These are phyloP conservation scores for Pleomassaria siparia DNA, from an alignment of 2,329 filamentous ascomycete species.

Conservation along the genomic window DNA sequence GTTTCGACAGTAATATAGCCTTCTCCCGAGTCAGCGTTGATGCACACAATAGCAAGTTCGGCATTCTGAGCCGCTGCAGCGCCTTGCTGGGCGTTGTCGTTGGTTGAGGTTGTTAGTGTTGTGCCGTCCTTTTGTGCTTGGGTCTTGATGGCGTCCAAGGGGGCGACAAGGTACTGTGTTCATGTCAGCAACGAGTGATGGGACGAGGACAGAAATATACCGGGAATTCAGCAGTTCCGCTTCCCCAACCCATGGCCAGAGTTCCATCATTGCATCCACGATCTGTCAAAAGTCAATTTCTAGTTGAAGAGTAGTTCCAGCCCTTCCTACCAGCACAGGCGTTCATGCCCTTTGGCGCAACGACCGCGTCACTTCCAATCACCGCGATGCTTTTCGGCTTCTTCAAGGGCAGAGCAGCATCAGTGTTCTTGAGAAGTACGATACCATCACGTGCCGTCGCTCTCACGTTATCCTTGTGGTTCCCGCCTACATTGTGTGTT, in stretches of 20 bases:
- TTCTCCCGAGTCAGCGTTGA: constrained; percentile 52
- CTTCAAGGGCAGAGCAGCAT: constrained; percentile 70
- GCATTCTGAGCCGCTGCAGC: constrained; percentile 42
- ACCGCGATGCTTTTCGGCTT: constrained; percentile 61
- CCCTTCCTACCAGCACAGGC: constrained; percentile 55
- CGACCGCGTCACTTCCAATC: constrained; percentile 79
- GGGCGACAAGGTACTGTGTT: constrained; percentile 46
- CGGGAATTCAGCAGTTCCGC: constrained; percentile 53
- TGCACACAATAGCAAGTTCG: constrained; percentile 49
- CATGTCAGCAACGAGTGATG: constrained; percentile 10
- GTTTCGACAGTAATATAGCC: constrained; percentile 52
- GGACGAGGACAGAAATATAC: too few relatives aligned
- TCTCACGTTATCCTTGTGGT: constrained; percentile 44
- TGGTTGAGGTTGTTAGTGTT: constrained; percentile 41
- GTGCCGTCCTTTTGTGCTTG: constrained; percentile 43
- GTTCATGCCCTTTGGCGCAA: constrained; percentile 75
- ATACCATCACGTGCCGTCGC: constrained; percentile 52
- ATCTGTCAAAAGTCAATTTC: constrained; percentile 48
- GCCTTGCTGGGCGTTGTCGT: constrained; percentile 40
- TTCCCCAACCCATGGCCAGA: constrained; percentile 70
- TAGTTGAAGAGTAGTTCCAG: neutral
- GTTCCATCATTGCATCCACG: constrained; percentile 64
- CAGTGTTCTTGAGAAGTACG: constrained; percentile 62
- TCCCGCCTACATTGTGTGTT: constrained; percentile 41
- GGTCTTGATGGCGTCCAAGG: constrained; percentile 46